A percentile compares a stretch with the other conserved stretches of the same genome.
These are phyloP conservation scores for Saccharomycopsis capsularis DNA, from an alignment of 805 yeast genomes.

Conservation along the genomic window DNA sequence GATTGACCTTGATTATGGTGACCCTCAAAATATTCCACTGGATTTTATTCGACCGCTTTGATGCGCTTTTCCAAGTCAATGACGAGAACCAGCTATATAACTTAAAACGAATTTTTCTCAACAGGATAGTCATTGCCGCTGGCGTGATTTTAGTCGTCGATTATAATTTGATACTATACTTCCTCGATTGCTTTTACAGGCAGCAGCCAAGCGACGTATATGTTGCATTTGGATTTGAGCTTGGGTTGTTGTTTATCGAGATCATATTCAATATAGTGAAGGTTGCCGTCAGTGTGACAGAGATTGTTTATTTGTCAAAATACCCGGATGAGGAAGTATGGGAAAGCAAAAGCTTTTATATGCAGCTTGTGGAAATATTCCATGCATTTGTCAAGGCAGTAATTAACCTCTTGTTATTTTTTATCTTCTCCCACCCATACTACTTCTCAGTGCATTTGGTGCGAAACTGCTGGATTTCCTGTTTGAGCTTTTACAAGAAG, in stretches of 20 bases:
- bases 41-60: conserved; percentile 52
- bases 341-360: conserved; percentile 60
- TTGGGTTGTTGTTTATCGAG: conserved; percentile 55
- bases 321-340: conserved; percentile 57
- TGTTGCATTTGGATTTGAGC: conserved; percentile 69
- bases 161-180: conserved; percentile 23
- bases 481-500: conserved; percentile 30
- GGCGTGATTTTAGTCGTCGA: conserved; percentile 38
- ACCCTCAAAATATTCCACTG: conserved; percentile 69
- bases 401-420: conserved; percentile 38
- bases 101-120: conserved; percentile 22
- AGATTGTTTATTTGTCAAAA: conserved; percentile 39
- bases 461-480: conserved; percentile 40
- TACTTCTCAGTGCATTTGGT: conserved; percentile 42
- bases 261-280: conserved; percentile 41
- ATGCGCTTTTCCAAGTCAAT: conserved; percentile 30
- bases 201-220: conserved; percentile 41
- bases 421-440: conserved; percentile 39
- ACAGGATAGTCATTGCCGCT: conserved; percentile 6
- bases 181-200: conserved; percentile 36
- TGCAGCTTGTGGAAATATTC: conserved; percentile 49
- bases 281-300: conserved; percentile 47
- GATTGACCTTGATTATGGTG: conserved; percentile 35
- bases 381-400: conserved; percentile 42
- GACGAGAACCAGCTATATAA: conserved; percentile 26